Evolutionary conservation across 1,284 basidiomycete species (phyloP).

Genomic region (Moniliella sp.): DNA sequence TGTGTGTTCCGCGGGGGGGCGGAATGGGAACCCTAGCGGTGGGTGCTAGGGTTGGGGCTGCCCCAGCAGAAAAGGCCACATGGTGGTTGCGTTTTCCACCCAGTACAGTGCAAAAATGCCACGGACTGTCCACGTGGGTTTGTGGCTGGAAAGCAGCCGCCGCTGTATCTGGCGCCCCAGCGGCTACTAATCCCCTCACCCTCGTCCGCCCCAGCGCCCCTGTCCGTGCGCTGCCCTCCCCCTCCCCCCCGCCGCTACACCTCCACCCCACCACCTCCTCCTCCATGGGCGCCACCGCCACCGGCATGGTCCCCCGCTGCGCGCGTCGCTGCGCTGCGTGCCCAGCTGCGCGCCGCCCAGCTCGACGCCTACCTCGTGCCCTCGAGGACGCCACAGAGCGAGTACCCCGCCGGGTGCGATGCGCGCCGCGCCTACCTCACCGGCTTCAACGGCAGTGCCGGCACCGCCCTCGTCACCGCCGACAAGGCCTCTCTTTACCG

Average conservation of each 20-base stretch:
- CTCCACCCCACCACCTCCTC: background rate
- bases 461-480: slow-evolving; percentile 41
- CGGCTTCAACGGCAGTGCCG: slow-evolving; percentile 69
- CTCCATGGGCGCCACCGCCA: slow-evolving; percentile 24
- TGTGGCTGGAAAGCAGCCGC: too few relatives aligned
- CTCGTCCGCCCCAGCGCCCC: background rate
- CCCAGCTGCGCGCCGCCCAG: slow-evolving; percentile 10
- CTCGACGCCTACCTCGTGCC: slow-evolving; percentile 32
- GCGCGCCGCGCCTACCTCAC: slow-evolving; percentile 65
- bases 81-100: too few relatives aligned
- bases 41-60: too few relatives aligned
- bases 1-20: too few relatives aligned
- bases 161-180: too few relatives aligned
- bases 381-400: slow-evolving; percentile 49
- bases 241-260: background rate
- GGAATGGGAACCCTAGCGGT: too few relatives aligned
- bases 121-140: too few relatives aligned
- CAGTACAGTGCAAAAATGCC: too few relatives aligned
- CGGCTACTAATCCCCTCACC: too few relatives aligned
- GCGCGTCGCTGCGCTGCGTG: slow-evolving; percentile 14
- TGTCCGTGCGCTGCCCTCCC: background rate
- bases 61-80: too few relatives aligned
- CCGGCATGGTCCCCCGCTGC: slow-evolving; percentile 18
- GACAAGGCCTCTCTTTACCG: slow-evolving; percentile 49
- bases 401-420: slow-evolving; percentile 48